These are phyloP conservation scores for Auricularia auricula-judae DNA, from an alignment of 768 basidiomycete species.

Conservation along the genomic window DNA sequence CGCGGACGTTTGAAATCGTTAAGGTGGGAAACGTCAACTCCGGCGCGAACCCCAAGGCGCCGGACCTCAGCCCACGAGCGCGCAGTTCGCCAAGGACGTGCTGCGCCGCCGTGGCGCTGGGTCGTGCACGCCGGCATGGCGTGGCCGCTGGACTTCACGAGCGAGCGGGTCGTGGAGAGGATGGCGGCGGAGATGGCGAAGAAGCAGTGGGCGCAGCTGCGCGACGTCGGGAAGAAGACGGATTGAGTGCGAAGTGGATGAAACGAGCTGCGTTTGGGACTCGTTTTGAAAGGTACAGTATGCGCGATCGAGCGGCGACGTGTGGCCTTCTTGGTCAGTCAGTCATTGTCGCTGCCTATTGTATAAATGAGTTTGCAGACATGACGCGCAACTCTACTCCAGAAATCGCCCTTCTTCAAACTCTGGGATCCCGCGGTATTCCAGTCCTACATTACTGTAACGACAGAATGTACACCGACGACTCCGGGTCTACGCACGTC, in stretches of 20 bases:
- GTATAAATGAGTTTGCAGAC: too few species aligned
- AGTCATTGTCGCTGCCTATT: too few species aligned
- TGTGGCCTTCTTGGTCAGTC: too few species aligned
- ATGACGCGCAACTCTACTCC: too few species aligned
- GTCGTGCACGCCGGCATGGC: not conserved
- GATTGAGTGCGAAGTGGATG: not conserved
- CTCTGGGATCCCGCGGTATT: conserved; percentile 60
- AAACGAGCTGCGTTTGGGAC: too few species aligned
- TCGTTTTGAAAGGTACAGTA: too few species aligned
- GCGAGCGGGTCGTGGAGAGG: not conserved
- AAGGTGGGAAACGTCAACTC: not conserved
- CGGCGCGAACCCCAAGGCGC: not conserved
- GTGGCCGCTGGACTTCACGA: not conserved
- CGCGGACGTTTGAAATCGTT: not conserved
- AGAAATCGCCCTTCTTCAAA: conserved; percentile 48
- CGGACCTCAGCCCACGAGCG: not conserved
- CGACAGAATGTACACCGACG: conserved; percentile 35
- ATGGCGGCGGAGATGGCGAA: not conserved
- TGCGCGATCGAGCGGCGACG: too few species aligned
- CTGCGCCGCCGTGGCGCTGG: not conserved
- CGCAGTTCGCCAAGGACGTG: not conserved
- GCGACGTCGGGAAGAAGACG: not conserved
- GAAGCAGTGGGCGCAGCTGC: not conserved
- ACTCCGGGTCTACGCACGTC: not conserved
- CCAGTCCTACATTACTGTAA: conserved; percentile 40